Evolutionary conservation across 139 green algal species (phyloP).

Genomic region (Axilococcus clingmanii): DNA sequence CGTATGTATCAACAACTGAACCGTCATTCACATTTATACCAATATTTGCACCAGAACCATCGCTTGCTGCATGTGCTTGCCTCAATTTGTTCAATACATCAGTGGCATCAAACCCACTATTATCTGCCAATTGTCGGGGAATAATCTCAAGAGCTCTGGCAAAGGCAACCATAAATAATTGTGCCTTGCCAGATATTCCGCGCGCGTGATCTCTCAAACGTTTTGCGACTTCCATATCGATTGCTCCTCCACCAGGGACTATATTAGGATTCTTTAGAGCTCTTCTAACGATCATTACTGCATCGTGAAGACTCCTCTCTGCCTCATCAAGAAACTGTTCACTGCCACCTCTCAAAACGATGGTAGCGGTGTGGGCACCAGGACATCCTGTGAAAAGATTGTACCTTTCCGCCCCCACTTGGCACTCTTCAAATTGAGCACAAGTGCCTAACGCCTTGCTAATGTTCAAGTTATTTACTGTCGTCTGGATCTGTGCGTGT

Average conservation of each 20-base stretch:
- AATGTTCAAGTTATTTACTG: conserved; percentile 82
- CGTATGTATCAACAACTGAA: conserved; percentile 89
- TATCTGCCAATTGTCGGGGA: conserved; percentile 93
- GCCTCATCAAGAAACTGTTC: conserved; percentile 93
- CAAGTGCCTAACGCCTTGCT: conserved; percentile 72
- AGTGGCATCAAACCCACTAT: conserved; percentile 94
- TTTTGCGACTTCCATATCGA: conserved; percentile 82
- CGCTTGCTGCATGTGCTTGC: conserved; percentile 83
- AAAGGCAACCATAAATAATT: conserved; percentile 95
- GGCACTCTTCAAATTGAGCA: conserved; percentile 85
- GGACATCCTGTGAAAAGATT: conserved; percentile 97
- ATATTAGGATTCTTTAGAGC: conserved; percentile 71
- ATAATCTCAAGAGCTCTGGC: conserved; percentile 89
- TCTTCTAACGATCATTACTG: conserved; percentile 96
- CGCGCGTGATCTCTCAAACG: conserved; percentile 45
- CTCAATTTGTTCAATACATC: conserved; percentile 96
- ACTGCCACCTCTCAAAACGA: conserved; percentile 89
- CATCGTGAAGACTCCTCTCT: conserved; percentile 92
- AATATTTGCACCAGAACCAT: conserved; percentile 59
- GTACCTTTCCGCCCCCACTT: conserved; percentile 95
- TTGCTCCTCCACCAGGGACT: conserved; percentile 89
- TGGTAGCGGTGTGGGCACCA: conserved; percentile 79
- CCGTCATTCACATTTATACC: conserved; percentile 93
- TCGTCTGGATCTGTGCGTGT: conserved; percentile 75
- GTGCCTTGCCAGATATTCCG: conserved; percentile 71